Evolutionary conservation across 257 asterid species (phyloP).

Genomic region (Echium plantagineum): DNA sequence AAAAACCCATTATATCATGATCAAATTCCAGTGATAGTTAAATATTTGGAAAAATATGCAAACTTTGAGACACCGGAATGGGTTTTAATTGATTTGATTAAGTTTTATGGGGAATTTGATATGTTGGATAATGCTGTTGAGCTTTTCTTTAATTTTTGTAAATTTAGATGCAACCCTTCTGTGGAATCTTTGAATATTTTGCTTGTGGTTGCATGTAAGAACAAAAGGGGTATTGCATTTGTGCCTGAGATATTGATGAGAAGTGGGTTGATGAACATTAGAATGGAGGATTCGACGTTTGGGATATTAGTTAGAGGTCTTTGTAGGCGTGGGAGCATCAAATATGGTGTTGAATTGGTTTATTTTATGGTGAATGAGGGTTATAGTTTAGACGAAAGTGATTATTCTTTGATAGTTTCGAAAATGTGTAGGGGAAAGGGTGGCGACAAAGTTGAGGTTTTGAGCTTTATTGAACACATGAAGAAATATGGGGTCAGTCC

Average conservation of each 20-base stretch:
- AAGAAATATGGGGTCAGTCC: slow-evolving; percentile 39
- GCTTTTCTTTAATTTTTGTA: slow-evolving; percentile 42
- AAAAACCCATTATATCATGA: slow-evolving; percentile 22
- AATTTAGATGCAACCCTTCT: slow-evolving; percentile 48
- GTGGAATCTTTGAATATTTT: slow-evolving; percentile 39
- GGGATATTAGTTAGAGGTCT: slow-evolving; percentile 51
- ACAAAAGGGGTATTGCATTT: slow-evolving; percentile 21
- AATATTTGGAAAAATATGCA: slow-evolving; percentile 34
- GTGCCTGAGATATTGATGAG: slow-evolving; percentile 40
- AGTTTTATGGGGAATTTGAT: slow-evolving; percentile 36
- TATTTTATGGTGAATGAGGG: slow-evolving; percentile 42
- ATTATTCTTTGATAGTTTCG: slow-evolving; percentile 38
- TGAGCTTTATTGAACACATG: slow-evolving; percentile 36
- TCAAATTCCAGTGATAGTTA: slow-evolving; percentile 35
- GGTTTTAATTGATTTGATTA: slow-evolving; percentile 42
- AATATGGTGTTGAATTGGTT: slow-evolving; percentile 36
- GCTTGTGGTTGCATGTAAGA: slow-evolving; percentile 41
- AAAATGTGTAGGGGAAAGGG: slow-evolving; percentile 31
- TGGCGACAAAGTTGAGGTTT: slow-evolving; percentile 17
- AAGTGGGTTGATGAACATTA: slow-evolving; percentile 35
- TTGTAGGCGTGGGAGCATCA: slow-evolving; percentile 37
- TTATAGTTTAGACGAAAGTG: slow-evolving; percentile 29
- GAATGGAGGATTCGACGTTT: slow-evolving; percentile 50
- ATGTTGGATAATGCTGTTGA: slow-evolving; percentile 42
- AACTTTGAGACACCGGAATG: slow-evolving; percentile 51